Conservation (phyloP, 2,329 filamentous ascomycete genomes). For the Claviceps purpurea region DNA sequence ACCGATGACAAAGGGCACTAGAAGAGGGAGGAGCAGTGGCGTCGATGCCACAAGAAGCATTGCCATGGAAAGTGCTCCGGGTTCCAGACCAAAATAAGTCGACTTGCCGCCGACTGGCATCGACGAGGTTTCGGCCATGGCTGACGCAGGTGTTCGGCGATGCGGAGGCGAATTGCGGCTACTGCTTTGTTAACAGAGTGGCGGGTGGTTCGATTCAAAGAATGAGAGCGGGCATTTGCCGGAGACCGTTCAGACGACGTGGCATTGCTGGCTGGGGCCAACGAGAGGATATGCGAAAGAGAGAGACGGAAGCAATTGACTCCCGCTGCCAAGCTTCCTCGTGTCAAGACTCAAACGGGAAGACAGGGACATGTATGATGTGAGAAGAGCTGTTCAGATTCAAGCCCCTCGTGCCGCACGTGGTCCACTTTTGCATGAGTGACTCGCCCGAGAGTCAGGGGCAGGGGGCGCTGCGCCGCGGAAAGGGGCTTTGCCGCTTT, state of each 20-base stretch:
- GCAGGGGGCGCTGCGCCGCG: neutral
- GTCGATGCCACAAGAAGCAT: constrained; percentile 10
- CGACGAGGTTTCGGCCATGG: constrained; percentile 17
- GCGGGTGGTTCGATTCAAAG: neutral
- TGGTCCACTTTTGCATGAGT: neutral
- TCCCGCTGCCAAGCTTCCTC: neutral
- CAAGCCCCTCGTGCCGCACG: neutral
- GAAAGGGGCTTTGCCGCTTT: too few species aligned
- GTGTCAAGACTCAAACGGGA: neutral
- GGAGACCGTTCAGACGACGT: neutral
- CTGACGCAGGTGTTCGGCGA: neutral
- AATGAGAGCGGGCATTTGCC: neutral
- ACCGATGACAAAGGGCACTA: constrained; percentile 13
- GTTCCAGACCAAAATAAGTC: constrained; percentile 18
- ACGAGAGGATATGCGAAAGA: neutral
- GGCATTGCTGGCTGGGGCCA: neutral
- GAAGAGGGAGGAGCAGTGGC: constrained; percentile 13
- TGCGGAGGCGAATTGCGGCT: neutral
- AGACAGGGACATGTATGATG: neutral
- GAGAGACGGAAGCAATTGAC: neutral
- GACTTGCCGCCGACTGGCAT: constrained; percentile 14
- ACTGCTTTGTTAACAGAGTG: neutral
- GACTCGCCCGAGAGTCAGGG: neutral
- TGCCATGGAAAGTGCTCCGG: constrained; percentile 14
- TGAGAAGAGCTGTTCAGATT: neutral